phyloP scores from a whole-genome alignment of 257 asterid species.

The Fraxinus cuspidata region DNA sequence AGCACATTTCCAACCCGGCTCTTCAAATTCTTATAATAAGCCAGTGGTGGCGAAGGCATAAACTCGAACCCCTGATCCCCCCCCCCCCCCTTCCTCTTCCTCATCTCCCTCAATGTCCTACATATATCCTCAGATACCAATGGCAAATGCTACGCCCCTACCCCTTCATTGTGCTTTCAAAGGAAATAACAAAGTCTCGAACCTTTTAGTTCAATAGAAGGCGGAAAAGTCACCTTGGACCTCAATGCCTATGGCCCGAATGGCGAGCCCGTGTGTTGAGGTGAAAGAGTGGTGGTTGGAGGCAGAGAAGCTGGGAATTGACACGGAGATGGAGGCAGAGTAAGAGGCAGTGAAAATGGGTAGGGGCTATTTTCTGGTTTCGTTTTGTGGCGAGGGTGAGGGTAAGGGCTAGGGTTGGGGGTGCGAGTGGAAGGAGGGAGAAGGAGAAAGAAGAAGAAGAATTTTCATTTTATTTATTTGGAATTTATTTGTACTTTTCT shows the following conservation, averaged over 20 bases:
- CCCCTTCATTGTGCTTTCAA: constrained; percentile 86
- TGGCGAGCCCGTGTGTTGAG: constrained; percentile 72
- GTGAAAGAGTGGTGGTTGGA: constrained; percentile 50
- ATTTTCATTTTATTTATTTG: no score
- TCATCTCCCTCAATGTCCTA: constrained; percentile 79
- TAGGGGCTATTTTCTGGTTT: no score
- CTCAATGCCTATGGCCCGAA: constrained; percentile 66
- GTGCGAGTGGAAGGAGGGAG: no score
- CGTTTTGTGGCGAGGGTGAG: no score
- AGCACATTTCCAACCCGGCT: constrained; percentile 70
- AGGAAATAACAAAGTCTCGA: no score
- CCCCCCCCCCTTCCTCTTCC: constrained; percentile 84
- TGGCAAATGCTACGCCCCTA: constrained; percentile 93
- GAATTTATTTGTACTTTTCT: no score
- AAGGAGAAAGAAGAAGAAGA: no score
- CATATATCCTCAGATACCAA: constrained; percentile 70
- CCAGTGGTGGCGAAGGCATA: constrained; percentile 86
- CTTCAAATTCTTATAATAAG: constrained; percentile 75
- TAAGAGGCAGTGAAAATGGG: constrained; percentile 79
- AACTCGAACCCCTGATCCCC: constrained; percentile 84
- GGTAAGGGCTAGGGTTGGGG: no score
- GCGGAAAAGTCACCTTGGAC: no score
- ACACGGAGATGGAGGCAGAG: constrained; percentile 51
- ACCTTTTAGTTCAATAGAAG: constrained; percentile 63
- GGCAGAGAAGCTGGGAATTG: constrained; percentile 59